Evolutionary conservation across 2,329 filamentous ascomycete genomes (phyloP).

Genomic region (Myriosclerotinia duriaeana): DNA sequence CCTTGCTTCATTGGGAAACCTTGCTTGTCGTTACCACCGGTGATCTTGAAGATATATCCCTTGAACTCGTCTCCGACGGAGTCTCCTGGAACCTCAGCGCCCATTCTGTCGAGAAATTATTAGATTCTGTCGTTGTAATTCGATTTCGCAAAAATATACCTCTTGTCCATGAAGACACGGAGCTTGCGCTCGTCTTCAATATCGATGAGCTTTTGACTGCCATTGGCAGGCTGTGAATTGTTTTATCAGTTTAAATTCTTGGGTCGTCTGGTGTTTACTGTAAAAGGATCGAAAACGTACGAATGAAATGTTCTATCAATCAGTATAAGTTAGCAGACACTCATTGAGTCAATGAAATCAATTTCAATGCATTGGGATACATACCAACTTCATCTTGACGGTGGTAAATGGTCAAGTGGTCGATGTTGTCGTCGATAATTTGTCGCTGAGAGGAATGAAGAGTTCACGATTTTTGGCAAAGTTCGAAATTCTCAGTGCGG

Average conservation of each 20-base stretch:
- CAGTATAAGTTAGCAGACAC: constrained; percentile 31
- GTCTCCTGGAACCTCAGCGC: constrained; percentile 88
- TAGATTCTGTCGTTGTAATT: constrained; percentile 10
- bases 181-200: constrained; percentile 99
- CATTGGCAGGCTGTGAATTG: constrained; percentile 73
- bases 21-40: constrained; percentile 99
- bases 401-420: constrained; percentile 24
- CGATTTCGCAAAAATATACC: constrained; percentile 47
- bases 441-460: constrained; percentile 20
- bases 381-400: constrained; percentile 41
- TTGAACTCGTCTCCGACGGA: constrained; percentile 99
- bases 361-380: constrained; percentile 21
- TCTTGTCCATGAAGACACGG: constrained; percentile 97
- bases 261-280: constrained; percentile 14
- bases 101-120: constrained; percentile 59
- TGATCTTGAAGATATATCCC: constrained; percentile 99
- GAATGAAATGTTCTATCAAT: constrained; percentile 40
- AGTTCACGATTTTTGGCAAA: constrained; percentile 18
- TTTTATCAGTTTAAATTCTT: constrained; percentile 31
- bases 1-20: constrained; percentile 99
- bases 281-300: constrained; percentile 31
- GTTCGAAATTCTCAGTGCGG: constrained; percentile 21
- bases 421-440: constrained; percentile 26
- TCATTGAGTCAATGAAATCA: constrained; percentile 1
- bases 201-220: constrained; percentile 99